Conservation (phyloP, 1,284 basidiomycete genomes). For the Papiliotrema fonsecae region DNA sequence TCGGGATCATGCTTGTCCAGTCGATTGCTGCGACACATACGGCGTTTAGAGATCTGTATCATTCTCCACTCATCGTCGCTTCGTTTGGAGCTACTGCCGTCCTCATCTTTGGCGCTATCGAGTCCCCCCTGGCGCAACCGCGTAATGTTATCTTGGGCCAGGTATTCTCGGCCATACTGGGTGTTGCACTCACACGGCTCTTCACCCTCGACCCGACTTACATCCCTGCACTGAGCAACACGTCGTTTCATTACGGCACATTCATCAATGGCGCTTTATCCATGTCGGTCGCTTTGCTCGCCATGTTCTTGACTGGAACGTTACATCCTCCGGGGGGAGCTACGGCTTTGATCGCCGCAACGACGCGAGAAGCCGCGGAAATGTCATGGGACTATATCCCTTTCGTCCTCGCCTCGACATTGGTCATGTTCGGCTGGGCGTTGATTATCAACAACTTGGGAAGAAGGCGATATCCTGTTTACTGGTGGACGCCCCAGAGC, state of each 20-base stretch:
- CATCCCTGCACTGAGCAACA: constrained; percentile 3
- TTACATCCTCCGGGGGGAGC: constrained; percentile 62
- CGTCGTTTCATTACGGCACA: constrained; percentile 48
- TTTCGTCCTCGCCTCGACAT: constrained; percentile 55
- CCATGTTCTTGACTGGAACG: constrained; percentile 58
- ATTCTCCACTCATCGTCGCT: constrained; percentile 54
- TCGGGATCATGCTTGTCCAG: constrained; percentile 57
- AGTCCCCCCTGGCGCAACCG: constrained; percentile 60
- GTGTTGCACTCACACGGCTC: constrained; percentile 57
- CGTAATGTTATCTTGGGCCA: constrained; percentile 58
- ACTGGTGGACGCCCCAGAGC: constrained; percentile 46
- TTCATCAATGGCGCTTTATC: constrained; percentile 59
- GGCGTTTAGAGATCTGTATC: constrained; percentile 50
- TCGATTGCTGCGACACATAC: constrained; percentile 52
- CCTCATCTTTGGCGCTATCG: constrained; percentile 57
- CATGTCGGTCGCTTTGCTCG: constrained; percentile 54
- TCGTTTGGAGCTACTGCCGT: constrained; percentile 60
- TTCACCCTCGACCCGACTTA: constrained; percentile 51
- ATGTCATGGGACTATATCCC: constrained; percentile 63
- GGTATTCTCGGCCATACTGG: constrained; percentile 55
- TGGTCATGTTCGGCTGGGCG: constrained; percentile 55
- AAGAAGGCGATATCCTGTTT: constrained; percentile 55
- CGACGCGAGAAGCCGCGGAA: constrained; percentile 50
- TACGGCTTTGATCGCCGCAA: constrained; percentile 52
- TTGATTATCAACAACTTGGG: constrained; percentile 59